phyloP scores from a whole-genome alignment of 768 basidiomycete species.

The Jaapia argillacea region DNA sequence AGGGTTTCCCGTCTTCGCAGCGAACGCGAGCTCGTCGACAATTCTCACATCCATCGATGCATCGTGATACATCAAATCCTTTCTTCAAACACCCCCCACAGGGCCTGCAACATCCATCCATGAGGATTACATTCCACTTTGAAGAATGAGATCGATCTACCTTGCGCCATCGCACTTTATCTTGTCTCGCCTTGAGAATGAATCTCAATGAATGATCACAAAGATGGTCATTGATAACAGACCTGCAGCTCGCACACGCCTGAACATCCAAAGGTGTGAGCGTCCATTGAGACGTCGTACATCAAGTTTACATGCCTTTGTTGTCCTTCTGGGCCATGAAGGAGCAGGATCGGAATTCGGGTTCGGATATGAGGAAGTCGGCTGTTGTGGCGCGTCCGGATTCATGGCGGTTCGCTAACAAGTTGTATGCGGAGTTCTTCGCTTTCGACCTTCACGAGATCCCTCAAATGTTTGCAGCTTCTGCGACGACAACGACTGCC shows the following conservation, averaged over 20 bases:
- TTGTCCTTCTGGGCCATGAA: too few species aligned
- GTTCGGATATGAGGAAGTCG: too few species aligned
- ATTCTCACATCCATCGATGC: constrained; percentile 51
- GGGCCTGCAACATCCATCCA: constrained; percentile 27
- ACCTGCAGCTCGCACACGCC: constrained; percentile 58
- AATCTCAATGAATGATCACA: constrained; percentile 12
- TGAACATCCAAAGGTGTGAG: constrained; percentile 18
- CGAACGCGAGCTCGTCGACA: constrained; percentile 43
- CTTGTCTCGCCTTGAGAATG: constrained; percentile 39
- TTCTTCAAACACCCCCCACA: constrained; percentile 49
- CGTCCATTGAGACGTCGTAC: too few species aligned
- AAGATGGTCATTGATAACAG: constrained; percentile 14
- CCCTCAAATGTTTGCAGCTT: too few species aligned
- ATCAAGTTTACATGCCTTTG: too few species aligned
- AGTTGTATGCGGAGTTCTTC: too few species aligned
- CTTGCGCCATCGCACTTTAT: constrained; percentile 50
- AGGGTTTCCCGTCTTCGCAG: constrained; percentile 28
- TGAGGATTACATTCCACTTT: not conserved
- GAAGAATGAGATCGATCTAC: constrained; percentile 19
- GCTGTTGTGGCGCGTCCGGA: too few species aligned
- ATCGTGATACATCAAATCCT: constrained; percentile 39
- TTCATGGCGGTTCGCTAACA: too few species aligned
- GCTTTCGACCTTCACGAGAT: too few species aligned
- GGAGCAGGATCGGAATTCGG: too few species aligned
- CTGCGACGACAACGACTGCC: too few species aligned